Conservation (phyloP, 257 asterid species). For the Ballota nigra region DNA sequence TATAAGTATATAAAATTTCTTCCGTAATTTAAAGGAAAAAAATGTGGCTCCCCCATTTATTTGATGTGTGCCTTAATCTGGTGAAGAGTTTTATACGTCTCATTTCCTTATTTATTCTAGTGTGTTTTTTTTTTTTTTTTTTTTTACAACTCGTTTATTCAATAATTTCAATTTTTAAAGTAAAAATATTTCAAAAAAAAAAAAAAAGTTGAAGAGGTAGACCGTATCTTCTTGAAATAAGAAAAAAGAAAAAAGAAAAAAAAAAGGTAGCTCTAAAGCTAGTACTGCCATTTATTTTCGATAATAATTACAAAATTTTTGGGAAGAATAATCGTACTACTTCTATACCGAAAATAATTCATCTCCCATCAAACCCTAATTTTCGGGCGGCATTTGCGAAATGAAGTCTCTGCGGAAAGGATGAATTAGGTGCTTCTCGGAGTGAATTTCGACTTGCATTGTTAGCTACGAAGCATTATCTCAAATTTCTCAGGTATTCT, state of each 20-base stretch:
- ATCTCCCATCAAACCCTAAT: conserved; percentile 33
- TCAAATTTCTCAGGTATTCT: neutral
- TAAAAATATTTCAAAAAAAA: too few relatives aligned
- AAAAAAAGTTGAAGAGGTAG: neutral
- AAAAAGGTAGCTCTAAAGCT: conserved; percentile 13
- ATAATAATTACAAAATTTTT: neutral
- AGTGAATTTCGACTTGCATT: conserved; percentile 8
- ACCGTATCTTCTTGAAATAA: neutral
- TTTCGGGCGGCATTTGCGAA: neutral
- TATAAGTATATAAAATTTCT: too few relatives aligned
- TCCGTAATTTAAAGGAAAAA: neutral
- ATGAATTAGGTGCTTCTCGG: neutral
- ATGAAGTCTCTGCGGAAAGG: neutral
- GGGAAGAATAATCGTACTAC: neutral
- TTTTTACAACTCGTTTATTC: too few relatives aligned
- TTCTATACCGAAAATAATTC: neutral
- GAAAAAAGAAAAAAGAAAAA: neutral
- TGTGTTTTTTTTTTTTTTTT: too few relatives aligned
- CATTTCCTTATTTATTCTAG: too few relatives aligned
- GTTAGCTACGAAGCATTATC: neutral
- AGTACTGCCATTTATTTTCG: conserved; percentile 16
- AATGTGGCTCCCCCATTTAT: too few relatives aligned
- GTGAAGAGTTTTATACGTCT: too few relatives aligned
- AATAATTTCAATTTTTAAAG: too few relatives aligned
- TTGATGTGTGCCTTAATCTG: too few relatives aligned